phyloP scores from a whole-genome alignment of 2,329 filamentous ascomycete genomes.

The Aspergillus chevalieri region DNA sequence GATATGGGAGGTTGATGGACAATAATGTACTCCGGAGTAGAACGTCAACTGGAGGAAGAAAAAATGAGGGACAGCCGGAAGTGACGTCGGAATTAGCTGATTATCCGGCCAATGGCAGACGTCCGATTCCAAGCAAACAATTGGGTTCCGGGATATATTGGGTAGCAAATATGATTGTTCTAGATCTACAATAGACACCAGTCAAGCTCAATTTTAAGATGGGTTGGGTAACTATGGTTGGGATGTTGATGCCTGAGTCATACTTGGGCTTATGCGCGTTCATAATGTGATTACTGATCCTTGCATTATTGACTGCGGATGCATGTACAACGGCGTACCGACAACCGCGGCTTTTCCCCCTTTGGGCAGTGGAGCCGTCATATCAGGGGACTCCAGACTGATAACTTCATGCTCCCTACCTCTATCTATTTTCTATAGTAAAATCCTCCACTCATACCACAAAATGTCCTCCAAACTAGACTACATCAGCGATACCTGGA shows the following conservation, averaged over 20 bases:
- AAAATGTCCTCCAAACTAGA: conserved; percentile 64
- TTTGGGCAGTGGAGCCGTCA: not conserved
- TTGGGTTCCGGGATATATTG: not conserved
- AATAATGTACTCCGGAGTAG: not conserved
- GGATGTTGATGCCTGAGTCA: not conserved
- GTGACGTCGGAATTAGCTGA: conserved; percentile 1
- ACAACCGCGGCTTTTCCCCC: not conserved
- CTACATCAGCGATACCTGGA: conserved; percentile 79
- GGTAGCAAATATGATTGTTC: not conserved
- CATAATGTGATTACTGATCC: not conserved
- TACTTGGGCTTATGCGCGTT: not conserved
- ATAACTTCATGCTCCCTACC: not conserved
- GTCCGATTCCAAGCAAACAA: not conserved
- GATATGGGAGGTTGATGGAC: too few relatives aligned
- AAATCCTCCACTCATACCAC: not conserved
- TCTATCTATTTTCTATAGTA: not conserved
- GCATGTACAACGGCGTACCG: not conserved
- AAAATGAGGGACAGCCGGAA: not conserved
- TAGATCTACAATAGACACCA: not conserved
- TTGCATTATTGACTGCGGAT: not conserved
- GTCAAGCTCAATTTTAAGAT: not conserved
- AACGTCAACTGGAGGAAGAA: not conserved
- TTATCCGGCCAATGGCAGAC: not conserved
- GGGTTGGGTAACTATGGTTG: not conserved
- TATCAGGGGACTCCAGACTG: not conserved